Conservation (phyloP, 1,284 basidiomycete genomes). For the Apiotrichum mycotoxinovorans region DNA sequence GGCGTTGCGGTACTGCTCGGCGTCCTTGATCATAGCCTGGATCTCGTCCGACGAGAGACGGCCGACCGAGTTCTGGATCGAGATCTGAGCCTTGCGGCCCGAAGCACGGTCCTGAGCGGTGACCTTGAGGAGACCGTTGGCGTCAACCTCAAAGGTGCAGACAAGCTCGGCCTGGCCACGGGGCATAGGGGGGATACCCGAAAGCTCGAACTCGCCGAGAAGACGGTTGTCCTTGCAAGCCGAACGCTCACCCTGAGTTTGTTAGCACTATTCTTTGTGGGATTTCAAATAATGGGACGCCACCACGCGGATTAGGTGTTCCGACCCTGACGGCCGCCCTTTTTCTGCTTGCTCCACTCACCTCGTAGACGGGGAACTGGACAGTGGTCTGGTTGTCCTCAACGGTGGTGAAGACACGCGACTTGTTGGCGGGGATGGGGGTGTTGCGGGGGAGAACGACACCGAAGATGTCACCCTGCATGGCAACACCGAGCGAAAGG, state of each 20-base stretch:
- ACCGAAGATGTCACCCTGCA: constrained; percentile 96
- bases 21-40: constrained; percentile 97
- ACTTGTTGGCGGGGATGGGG: constrained; percentile 95
- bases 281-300: too few relatives aligned
- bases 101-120: constrained; percentile 91
- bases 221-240: constrained; percentile 96
- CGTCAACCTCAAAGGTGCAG: constrained; percentile 97
- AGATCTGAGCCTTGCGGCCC: constrained; percentile 91
- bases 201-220: constrained; percentile 96
- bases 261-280: not conserved
- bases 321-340: too few relatives aligned
- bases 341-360: too few relatives aligned
- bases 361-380: constrained; percentile 97
- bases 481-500: constrained; percentile 95
- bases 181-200: constrained; percentile 92
- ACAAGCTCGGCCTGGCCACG: constrained; percentile 94
- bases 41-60: constrained; percentile 92
- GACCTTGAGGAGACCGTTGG: constrained; percentile 90
- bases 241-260: constrained; percentile 65
- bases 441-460: constrained; percentile 89
- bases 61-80: constrained; percentile 79
- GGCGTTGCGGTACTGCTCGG: constrained; percentile 90
- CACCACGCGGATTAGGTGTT: too few relatives aligned
- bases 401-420: constrained; percentile 90
- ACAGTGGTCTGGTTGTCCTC: constrained; percentile 98